These are phyloP conservation scores for Dendrobium nobile DNA, from an alignment of 106 monocot species.

Conservation along the genomic window DNA sequence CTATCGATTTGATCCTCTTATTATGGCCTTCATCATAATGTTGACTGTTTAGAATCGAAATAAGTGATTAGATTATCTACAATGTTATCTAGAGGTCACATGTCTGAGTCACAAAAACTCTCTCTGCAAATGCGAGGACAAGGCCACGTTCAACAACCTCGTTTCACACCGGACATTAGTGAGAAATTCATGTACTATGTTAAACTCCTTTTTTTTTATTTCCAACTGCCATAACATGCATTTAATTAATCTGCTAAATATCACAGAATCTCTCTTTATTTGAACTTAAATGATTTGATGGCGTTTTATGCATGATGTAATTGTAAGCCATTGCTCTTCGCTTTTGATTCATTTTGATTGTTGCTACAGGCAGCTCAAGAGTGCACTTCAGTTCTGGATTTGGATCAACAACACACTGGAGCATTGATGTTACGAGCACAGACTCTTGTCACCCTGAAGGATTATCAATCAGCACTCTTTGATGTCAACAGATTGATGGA, in stretches of 20 bases:
- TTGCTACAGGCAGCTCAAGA: conserved; percentile 77
- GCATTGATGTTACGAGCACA: conserved; percentile 98
- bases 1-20: not conserved
- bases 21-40: not conserved
- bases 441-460: conserved; percentile 85
- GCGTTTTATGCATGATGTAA: not conserved
- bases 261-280: not conserved
- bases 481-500: conserved; percentile 96
- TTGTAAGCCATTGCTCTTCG: not conserved
- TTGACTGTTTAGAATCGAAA: not conserved
- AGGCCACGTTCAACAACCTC: not conserved
- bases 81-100: not conserved
- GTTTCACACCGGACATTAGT: not conserved
- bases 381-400: conserved; percentile 89
- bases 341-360: not conserved
- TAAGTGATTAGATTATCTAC: not conserved
- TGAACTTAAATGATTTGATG: not conserved
- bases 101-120: not conserved
- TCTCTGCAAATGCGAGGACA: not conserved
- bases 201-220: not conserved
- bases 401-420: conserved; percentile 86
- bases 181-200: not conserved
- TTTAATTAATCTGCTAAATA: not conserved
- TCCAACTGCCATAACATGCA: not conserved
- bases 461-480: conserved; percentile 92